These are phyloP conservation scores for Elsinoe australis DNA, from an alignment of 2,329 filamentous ascomycete genomes.

Conservation along the genomic window DNA sequence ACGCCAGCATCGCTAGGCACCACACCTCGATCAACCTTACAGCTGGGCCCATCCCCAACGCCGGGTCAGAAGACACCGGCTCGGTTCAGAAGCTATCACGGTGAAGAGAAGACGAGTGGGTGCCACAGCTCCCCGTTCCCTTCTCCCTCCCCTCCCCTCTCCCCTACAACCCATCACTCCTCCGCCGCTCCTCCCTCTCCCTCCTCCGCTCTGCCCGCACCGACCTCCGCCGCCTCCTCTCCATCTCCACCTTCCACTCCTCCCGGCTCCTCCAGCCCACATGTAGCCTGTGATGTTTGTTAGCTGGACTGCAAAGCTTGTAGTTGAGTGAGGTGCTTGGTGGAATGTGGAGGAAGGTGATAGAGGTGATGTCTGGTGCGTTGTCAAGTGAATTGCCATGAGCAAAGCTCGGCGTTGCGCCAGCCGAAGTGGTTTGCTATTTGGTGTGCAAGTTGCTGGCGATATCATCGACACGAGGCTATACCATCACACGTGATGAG, in stretches of 20 bases:
- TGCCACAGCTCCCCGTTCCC: no score
- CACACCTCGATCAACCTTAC: neutral
- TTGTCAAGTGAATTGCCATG: no score
- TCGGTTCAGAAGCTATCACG: neutral
- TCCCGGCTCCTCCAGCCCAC: neutral
- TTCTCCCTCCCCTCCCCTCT: neutral
- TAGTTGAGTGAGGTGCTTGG: no score
- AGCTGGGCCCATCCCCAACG: slow-evolving; percentile 8
- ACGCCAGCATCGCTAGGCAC: neutral
- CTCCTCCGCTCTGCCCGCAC: neutral
- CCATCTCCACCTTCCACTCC: neutral
- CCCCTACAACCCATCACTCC: neutral
- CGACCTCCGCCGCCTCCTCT: neutral
- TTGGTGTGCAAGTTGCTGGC: neutral
- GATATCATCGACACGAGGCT: no score
- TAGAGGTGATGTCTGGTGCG: no score
- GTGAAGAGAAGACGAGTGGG: no score
- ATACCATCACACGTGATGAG: no score
- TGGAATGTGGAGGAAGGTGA: no score
- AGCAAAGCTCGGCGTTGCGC: no score
- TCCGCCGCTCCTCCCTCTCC: neutral
- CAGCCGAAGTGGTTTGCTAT: neutral
- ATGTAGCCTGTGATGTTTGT: neutral
- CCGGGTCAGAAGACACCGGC: neutral
- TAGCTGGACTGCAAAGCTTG: neutral